These are phyloP conservation scores for Monosporascus sp. DNA, from an alignment of 2,329 filamentous ascomycete genomes.

Conservation along the genomic window DNA sequence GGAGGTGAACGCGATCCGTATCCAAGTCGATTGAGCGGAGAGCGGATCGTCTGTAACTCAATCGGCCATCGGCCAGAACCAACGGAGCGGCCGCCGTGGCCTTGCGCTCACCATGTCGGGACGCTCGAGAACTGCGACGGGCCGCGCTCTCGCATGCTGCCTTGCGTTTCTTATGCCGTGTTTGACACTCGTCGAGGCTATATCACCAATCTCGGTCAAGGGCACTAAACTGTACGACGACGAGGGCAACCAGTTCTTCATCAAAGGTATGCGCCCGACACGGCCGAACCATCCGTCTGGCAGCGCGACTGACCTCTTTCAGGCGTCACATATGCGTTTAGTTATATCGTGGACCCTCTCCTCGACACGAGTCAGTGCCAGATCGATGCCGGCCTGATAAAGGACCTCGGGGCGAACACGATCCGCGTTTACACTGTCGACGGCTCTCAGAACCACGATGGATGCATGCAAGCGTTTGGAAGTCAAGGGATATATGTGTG, in stretches of 20 bases:
- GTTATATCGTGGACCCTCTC: not conserved
- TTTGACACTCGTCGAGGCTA: not conserved
- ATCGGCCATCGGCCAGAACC: no score
- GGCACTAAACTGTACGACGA: conserved; percentile 1
- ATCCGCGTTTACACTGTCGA: conserved; percentile 62
- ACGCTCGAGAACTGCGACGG: not conserved
- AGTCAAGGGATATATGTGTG: conserved; percentile 61
- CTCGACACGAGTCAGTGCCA: conserved; percentile 2
- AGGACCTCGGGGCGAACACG: conserved; percentile 39
- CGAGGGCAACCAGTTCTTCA: not conserved
- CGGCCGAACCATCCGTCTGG: not conserved
- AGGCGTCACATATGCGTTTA: not conserved
- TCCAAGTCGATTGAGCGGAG: no score
- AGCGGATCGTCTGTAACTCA: no score
- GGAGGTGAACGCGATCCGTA: no score
- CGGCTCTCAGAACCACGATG: conserved; percentile 52
- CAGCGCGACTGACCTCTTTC: not conserved
- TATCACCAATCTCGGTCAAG: conserved; percentile 1
- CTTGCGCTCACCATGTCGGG: not conserved
- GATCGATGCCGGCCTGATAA: conserved; percentile 5
- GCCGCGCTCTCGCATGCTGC: not conserved
- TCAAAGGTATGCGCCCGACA: not conserved
- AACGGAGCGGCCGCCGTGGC: not conserved
- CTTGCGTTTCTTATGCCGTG: not conserved
- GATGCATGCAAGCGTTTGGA: conserved; percentile 60